Conservation (phyloP, 805 yeast genomes). For the Lipomyces yamadae region DNA sequence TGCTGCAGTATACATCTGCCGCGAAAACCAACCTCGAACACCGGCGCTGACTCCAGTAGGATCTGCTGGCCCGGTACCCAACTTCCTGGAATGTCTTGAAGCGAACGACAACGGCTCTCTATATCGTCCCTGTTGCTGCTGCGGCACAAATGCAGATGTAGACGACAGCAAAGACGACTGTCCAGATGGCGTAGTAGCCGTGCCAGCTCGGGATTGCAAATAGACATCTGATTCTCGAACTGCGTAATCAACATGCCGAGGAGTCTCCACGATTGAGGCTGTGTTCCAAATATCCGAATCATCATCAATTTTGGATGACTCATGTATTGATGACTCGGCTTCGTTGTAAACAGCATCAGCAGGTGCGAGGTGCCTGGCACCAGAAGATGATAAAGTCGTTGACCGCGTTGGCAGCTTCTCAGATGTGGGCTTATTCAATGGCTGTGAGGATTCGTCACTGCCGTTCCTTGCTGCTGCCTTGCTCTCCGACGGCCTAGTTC, state of each 20-base stretch:
- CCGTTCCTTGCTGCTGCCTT: background rate
- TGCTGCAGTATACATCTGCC: conserved; percentile 24
- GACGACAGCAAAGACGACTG: conserved; percentile 1
- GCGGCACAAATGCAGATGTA: background rate
- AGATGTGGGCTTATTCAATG: background rate
- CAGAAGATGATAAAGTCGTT: background rate
- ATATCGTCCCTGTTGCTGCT: background rate
- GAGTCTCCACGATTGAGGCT: conserved; percentile 2
- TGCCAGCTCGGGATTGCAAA: conserved; percentile 23
- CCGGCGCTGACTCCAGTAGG: conserved; percentile 40
- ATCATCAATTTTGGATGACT: conserved; percentile 5
- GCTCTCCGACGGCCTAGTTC: conserved; percentile 14
- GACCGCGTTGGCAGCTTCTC: background rate
- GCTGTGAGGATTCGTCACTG: background rate
- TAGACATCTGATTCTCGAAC: conserved; percentile 65
- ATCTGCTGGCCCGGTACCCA: conserved; percentile 41
- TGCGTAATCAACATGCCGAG: conserved; percentile 54
- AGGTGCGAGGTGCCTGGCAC: background rate
- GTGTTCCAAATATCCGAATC: conserved; percentile 21
- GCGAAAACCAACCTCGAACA: conserved; percentile 38
- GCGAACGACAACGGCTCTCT: conserved; percentile 38
- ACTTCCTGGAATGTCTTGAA: conserved; percentile 26
- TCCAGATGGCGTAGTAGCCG: conserved; percentile 18
- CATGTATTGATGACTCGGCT: background rate
- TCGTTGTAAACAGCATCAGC: conserved; percentile 4